Evolutionary conservation across 257 asterid genomes (phyloP), one percentile per base, ranked within the genome.

Genomic region (Anisodus tanguticus): DNA sequence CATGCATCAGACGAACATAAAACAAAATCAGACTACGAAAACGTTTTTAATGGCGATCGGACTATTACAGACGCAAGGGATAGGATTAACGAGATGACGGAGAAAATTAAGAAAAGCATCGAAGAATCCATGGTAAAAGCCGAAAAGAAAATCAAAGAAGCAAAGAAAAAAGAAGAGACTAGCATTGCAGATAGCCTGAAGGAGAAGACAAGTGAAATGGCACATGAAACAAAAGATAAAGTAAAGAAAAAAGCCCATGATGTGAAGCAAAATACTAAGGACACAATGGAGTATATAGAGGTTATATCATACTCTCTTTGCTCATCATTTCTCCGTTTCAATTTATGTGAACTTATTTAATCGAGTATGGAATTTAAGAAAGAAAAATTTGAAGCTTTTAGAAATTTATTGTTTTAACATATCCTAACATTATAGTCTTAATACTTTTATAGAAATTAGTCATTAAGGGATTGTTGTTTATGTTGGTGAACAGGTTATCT

Each of bases 91-190:
- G 83, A 62, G 84, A 82, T 63, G 87, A 77, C 45, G 0, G 72
- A 58, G 31, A 84, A 83, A 11, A 66, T 79, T 9, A 83, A 79
- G 37, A 17, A 11, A 62, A 39, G 83, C 22, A 83, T 87, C 67
- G 41, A 67, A 53, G 88, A 82, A n/a, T 80, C 83, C 43, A 84
- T 74, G 90, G 89, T 76, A 6, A 74, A 71, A 71, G 84, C 88
- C 0, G 83, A 57, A 11, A 88, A 84, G 3, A 88, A 82, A 49
- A 84, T 88, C 1, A 43, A 80, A 19, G 91, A 87, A 45, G 84
- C 91, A 93, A 86, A 82, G 87, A 91, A 89, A 1, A 89, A 87
- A 13, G 72, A 90, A 0, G 85, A 72, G 71, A 88, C 76, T 1
- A 69, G 59, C 2, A 70, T 11, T 70, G 85, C 89, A 0, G 86